These are phyloP conservation scores for Pittosporum tobira DNA, from an alignment of 129 eudicot genomes.

Conservation along the genomic window DNA sequence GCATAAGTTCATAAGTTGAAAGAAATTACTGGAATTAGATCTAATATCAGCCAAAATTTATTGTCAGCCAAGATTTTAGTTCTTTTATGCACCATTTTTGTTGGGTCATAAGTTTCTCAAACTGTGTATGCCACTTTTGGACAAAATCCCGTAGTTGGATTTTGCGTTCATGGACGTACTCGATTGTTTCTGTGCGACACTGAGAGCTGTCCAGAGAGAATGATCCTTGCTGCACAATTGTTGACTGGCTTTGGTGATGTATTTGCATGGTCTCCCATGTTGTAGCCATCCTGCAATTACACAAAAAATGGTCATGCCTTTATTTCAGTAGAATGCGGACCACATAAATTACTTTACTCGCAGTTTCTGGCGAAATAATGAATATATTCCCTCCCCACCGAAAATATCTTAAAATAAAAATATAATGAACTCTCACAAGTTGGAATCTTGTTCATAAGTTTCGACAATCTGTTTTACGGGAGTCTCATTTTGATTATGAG, in stretches of 20 bases:
- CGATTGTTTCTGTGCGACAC: conserved; percentile 62
- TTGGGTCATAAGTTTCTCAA: conserved; percentile 57
- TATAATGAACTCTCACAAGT: too few relatives aligned
- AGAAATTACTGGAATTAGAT: too few relatives aligned
- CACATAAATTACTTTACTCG: too few relatives aligned
- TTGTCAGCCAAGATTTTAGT: conserved; percentile 64
- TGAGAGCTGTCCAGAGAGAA: conserved; percentile 47
- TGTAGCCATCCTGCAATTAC: conserved; percentile 58
- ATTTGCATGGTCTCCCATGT: conserved; percentile 75
- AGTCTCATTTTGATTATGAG: too few relatives aligned
- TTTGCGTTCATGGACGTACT: conserved; percentile 67
- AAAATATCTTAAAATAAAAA: too few relatives aligned
- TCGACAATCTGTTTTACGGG: too few relatives aligned
- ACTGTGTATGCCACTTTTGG: conserved; percentile 65
- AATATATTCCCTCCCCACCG: too few relatives aligned
- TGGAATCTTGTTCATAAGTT: too few relatives aligned
- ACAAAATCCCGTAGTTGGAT: conserved; percentile 56
- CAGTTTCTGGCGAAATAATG: too few relatives aligned
- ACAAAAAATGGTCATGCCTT: conserved; percentile 3
- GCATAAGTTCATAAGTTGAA: too few relatives aligned
- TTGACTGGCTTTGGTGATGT: conserved; percentile 51
- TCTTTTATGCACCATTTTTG: conserved; percentile 66
- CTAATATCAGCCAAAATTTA: too few relatives aligned
- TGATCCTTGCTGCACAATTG: conserved; percentile 43
- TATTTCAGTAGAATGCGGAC: background rate